These are phyloP conservation scores for Acacia crassicarpa DNA, from an alignment of 306 rosid species.

Conservation along the genomic window DNA sequence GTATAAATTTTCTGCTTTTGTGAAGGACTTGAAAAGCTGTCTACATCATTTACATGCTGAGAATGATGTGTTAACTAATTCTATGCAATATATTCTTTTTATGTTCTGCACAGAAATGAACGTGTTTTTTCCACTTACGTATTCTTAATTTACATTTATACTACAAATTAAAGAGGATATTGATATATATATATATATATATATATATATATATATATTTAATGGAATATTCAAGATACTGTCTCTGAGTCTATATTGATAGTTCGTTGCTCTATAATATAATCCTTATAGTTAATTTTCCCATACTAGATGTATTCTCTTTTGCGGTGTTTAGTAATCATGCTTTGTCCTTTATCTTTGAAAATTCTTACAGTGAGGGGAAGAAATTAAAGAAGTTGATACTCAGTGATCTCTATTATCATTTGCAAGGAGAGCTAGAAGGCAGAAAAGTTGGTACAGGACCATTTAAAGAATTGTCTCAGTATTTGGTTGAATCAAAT, in stretches of 20 bases:
- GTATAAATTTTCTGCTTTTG: background rate
- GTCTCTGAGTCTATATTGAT: constrained; percentile 17
- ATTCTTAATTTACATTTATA: constrained; percentile 19
- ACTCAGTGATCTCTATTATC: constrained; percentile 88
- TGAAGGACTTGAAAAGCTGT: background rate
- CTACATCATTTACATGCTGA: constrained; percentile 12
- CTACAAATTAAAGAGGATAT: background rate
- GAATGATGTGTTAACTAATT: background rate
- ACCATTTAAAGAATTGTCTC: constrained; percentile 80
- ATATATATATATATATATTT: too few species aligned
- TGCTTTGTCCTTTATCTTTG: constrained; percentile 19
- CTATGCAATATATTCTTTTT: background rate
- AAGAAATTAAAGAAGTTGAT: constrained; percentile 67
- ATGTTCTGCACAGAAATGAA: constrained; percentile 15
- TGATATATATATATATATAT: too few species aligned
- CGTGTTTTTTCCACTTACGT: constrained; percentile 4
- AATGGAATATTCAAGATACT: constrained; percentile 5
- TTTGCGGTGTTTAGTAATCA: constrained; percentile 15
- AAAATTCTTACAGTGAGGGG: constrained; percentile 65
- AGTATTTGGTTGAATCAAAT: constrained; percentile 58
- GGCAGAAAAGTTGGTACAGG: constrained; percentile 79
- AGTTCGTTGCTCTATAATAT: background rate
- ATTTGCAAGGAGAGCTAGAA: constrained; percentile 92
- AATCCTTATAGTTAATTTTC: constrained; percentile 18
- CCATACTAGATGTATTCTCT: constrained; percentile 10